These are phyloP conservation scores for Melanomma pulvis-pyrius DNA, from an alignment of 495 filamentous ascomycete genomes.

Conservation along the genomic window DNA sequence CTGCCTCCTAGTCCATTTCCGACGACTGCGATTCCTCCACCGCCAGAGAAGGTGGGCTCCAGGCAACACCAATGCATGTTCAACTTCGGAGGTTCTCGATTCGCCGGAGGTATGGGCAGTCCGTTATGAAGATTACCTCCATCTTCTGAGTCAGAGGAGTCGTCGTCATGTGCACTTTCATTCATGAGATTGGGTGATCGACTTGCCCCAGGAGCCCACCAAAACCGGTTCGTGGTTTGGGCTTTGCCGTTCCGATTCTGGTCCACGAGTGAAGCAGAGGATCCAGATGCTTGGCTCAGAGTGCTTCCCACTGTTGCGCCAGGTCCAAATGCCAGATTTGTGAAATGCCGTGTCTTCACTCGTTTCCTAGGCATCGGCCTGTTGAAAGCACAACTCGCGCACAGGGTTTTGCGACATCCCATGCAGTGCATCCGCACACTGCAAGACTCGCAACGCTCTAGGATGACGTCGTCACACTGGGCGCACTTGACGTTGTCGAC, in stretches of 20 bases:
- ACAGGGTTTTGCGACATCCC: slow-evolving; percentile 64
- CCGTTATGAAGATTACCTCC: slow-evolving; percentile 42
- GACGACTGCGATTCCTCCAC: slow-evolving; percentile 63
- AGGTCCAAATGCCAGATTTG: slow-evolving; percentile 31
- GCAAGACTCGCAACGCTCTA: slow-evolving; percentile 64
- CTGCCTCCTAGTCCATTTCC: slow-evolving; percentile 52
- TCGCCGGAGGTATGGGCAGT: slow-evolving; percentile 32
- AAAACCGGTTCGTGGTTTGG: slow-evolving; percentile 45
- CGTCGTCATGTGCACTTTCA: slow-evolving; percentile 47
- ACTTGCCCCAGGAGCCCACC: slow-evolving; percentile 62
- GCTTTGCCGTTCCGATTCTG: slow-evolving; percentile 9
- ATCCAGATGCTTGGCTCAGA: slow-evolving; percentile 38
- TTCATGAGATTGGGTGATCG: slow-evolving; percentile 62
- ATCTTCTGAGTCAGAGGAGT: slow-evolving; percentile 38
- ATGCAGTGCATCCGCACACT: slow-evolving; percentile 67
- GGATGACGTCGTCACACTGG: slow-evolving; percentile 55
- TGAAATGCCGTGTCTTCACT: slow-evolving; percentile 34
- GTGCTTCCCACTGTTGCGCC: slow-evolving; percentile 24
- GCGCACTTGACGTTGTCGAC: slow-evolving; percentile 59
- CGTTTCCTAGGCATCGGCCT: slow-evolving; percentile 53
- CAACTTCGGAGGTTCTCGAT: slow-evolving; percentile 47
- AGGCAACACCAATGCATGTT: slow-evolving; percentile 66
- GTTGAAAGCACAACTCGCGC: slow-evolving; percentile 63
- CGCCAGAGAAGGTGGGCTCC: slow-evolving; percentile 64
- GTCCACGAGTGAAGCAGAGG: slow-evolving; percentile 21